Evolutionary conservation across 2,329 filamentous ascomycete genomes (phyloP), one percentile per base, ranked within the genome.

Genomic region (Sarocladium kiliense): DNA sequence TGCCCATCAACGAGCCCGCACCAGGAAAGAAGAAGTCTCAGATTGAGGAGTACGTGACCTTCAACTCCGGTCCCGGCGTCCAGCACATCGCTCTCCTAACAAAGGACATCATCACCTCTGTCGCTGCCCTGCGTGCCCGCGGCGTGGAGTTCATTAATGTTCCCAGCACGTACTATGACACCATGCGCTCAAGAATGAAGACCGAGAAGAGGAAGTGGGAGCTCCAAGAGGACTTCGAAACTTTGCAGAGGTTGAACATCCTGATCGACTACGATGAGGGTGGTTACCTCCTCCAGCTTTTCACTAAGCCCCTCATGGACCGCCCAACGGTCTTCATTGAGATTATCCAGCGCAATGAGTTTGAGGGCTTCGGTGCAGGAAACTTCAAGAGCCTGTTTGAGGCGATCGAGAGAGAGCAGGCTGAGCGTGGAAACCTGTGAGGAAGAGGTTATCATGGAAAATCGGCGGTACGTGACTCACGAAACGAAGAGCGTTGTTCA

Each of bases 1-100:
- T 97, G 91, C 93, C 93, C 65, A 96, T 97, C 81, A 97, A 97
- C 77, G 92, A 97, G 75, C 93, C 93, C 1, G 93, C 93, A 0
- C 77, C 82, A 1, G 93, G 92, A 57, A 94, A 94, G 76, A 93
- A 90, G 74, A 89, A 91, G 71, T 90, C 86, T 11, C 93, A 97
- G 74, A 97, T 97, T 63, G 92, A 97, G 71, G 93, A 97, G 75
- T 92, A 87, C 68, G 85, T 97, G 61, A 79, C 89, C 68, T 97
- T 94, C 78, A 96, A 96, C 76, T 84, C 87, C 53, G 93, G 93
- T 1, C 77, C 92, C 0, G 93, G 93, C 47, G 91, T 97, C 0
- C 93, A 97, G 76, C 93, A 97, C 74, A 94, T 97, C 61, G 93
- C 92, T 12, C 82, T 97, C 18, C 84, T 87, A 18, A 97, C 92